phyloP scores from a whole-genome alignment of 768 basidiomycete genomes.

The Mycena chlorophos region DNA sequence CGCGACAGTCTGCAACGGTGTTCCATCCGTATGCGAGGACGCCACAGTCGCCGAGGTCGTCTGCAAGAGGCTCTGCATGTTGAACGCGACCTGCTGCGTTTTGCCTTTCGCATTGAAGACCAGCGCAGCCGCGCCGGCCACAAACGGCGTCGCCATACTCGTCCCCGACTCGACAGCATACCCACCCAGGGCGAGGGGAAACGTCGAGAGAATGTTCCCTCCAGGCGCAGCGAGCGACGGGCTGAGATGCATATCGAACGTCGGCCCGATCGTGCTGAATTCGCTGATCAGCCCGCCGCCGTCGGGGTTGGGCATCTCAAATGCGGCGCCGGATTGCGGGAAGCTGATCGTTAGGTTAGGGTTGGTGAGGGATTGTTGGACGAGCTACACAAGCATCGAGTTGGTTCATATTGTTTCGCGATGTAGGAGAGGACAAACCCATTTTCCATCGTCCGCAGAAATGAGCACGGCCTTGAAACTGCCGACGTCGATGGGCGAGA shows the following conservation, averaged over 20 bases:
- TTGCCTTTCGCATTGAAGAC: conserved; percentile 40
- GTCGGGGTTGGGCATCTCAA: conserved; percentile 45
- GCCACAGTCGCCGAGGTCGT: conserved; percentile 7
- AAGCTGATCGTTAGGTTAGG: conserved; percentile 33
- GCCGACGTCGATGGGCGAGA: conserved; percentile 25
- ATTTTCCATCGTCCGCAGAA: conserved; percentile 34
- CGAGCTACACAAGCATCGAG: too few species aligned
- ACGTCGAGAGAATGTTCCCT: conserved; percentile 48
- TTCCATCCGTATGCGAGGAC: conserved; percentile 20
- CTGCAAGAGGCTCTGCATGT: conserved; percentile 5
- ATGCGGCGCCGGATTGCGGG: conserved; percentile 31
- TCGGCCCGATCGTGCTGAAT: conserved; percentile 45
- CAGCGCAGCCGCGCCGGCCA: conserved; percentile 43
- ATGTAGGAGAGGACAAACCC: conserved; percentile 11
- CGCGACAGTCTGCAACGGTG: conserved; percentile 34
- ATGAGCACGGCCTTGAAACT: conserved; percentile 35
- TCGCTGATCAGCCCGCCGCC: conserved; percentile 58
- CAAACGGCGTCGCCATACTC: conserved; percentile 42
- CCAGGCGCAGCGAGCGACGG: conserved; percentile 28
- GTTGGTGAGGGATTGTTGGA: conserved; percentile 31
- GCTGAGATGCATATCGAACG: conserved; percentile 42
- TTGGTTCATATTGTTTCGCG: neutral
- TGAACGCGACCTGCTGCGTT: conserved; percentile 21
- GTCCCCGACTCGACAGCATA: conserved; percentile 43
- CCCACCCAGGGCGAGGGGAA: conserved; percentile 37